A percentile compares a stretch with the other conserved stretches of the same genome.
phyloP scores from a whole-genome alignment of 768 basidiomycete species.

The Mycena leptocephala region DNA sequence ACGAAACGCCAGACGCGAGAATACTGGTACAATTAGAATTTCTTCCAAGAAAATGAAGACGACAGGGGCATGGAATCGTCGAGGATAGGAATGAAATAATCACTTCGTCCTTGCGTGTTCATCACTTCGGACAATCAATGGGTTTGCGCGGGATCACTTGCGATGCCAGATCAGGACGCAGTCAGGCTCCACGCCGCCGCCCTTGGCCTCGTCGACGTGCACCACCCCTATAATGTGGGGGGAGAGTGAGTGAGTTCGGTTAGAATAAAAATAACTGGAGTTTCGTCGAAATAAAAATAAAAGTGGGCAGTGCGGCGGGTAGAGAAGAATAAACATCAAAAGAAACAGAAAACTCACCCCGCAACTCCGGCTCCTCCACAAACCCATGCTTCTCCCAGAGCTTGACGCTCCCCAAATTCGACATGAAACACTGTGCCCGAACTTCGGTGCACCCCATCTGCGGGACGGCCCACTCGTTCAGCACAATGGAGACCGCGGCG shows the following conservation, averaged over 20 bases:
- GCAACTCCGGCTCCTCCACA: conserved; percentile 7
- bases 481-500: conserved; percentile 19
- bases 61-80: too few species aligned
- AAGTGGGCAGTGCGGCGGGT: too few species aligned
- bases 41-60: too few species aligned
- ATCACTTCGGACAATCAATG: too few species aligned
- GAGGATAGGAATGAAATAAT: too few species aligned
- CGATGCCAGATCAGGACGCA: not conserved
- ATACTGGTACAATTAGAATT: too few species aligned
- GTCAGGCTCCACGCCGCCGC: conserved; percentile 14
- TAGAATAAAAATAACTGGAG: too few species aligned
- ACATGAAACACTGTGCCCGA: conserved; percentile 17
- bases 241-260: too few species aligned
- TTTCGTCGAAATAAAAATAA: not conserved
- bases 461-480: conserved; percentile 32
- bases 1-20: too few species aligned
- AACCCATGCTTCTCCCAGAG: conserved; percentile 39
- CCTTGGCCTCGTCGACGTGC: conserved; percentile 14
- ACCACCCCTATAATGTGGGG: not conserved
- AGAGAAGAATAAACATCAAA: not conserved
- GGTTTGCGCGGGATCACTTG: not conserved
- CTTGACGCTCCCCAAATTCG: conserved; percentile 20
- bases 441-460: conserved; percentile 38
- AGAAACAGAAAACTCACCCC: not conserved
- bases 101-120: too few species aligned